These are phyloP conservation scores for Ogataea nitratoaversa DNA, from an alignment of 805 yeast species.

Conservation along the genomic window DNA sequence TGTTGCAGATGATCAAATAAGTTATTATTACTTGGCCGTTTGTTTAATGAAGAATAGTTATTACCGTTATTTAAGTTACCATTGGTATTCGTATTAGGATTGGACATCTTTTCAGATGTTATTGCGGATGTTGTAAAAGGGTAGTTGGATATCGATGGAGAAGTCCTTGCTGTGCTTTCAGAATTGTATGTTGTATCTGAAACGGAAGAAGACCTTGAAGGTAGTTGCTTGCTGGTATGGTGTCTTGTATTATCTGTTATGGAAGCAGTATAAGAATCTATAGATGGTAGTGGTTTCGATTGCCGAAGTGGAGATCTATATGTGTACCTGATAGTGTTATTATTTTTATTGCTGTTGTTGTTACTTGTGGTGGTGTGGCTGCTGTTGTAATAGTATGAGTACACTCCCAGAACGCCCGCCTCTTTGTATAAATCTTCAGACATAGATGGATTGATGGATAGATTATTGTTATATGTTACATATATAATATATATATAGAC, in stretches of 20 bases:
- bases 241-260: background rate
- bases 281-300: background rate
- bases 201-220: background rate
- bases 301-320: background rate
- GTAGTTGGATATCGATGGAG: no score
- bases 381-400: conserved; percentile 21
- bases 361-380: conserved; percentile 9
- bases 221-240: no score
- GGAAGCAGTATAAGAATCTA: background rate
- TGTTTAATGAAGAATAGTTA: background rate
- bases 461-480: background rate
- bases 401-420: conserved; percentile 29
- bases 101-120: background rate
- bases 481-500: background rate
- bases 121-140: background rate
- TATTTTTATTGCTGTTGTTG: background rate
- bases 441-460: background rate
- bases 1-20: background rate
- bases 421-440: conserved; percentile 12
- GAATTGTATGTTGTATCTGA: no score
- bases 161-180: no score
- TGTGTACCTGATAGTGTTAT: background rate
- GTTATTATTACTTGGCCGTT: background rate
- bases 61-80: background rate
- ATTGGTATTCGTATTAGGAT: background rate